Evolutionary conservation across 2,329 filamentous ascomycete genomes (phyloP).

Genomic region (Ramularia endophylla): DNA sequence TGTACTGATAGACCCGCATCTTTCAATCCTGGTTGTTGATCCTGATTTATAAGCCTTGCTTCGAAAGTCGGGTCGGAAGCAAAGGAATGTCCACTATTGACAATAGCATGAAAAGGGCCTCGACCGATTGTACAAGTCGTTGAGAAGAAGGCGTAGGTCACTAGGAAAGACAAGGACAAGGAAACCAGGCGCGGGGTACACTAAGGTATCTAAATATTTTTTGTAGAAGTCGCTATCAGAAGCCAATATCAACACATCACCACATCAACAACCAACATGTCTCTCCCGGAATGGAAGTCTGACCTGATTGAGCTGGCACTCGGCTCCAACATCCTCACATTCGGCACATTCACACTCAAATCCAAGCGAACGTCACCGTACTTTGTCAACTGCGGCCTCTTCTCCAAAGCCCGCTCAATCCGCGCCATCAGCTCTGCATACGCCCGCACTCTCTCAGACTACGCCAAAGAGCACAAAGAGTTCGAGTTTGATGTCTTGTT

Average conservation of each 20-base stretch:
- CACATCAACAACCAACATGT: conserved; percentile 1
- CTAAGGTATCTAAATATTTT: too few relatives aligned
- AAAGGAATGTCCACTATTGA: too few relatives aligned
- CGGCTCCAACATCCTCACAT: conserved; percentile 64
- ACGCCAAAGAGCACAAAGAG: conserved; percentile 37
- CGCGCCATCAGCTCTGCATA: conserved; percentile 75
- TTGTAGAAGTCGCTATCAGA: too few relatives aligned
- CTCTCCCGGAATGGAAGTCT: conserved; percentile 56
- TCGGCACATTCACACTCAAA: conserved; percentile 84
- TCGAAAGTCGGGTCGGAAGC: too few relatives aligned
- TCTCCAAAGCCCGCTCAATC: conserved; percentile 75
- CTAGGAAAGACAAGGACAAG: too few relatives aligned
- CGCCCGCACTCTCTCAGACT: conserved; percentile 54
- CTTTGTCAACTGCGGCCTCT: conserved; percentile 95
- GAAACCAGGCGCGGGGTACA: too few relatives aligned
- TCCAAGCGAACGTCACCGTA: conserved; percentile 87
- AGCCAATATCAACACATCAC: neutral
- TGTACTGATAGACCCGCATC: too few relatives aligned
- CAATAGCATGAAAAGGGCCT: too few relatives aligned
- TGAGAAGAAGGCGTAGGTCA: too few relatives aligned
- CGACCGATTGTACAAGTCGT: too few relatives aligned
- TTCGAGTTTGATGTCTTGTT: conserved; percentile 79
- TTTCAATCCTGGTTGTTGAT: too few relatives aligned
- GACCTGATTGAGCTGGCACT: conserved; percentile 67
- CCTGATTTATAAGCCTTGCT: too few relatives aligned